Evolutionary conservation across 441 rosid genomes (phyloP), one percentile per base, ranked within the genome.

Genomic region (California macrophylla): DNA sequence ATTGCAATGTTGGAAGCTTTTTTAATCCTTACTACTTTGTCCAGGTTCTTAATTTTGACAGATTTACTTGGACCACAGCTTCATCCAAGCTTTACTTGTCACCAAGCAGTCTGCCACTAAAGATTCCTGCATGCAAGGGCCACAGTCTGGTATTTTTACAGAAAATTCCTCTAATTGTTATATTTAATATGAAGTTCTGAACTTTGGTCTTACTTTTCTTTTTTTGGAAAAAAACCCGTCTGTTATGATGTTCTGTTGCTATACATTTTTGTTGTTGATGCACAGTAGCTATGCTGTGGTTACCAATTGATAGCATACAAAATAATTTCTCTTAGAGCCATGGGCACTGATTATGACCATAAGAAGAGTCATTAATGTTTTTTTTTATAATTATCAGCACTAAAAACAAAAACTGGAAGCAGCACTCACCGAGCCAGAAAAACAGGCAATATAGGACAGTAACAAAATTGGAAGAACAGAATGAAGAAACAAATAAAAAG

Each of bases 51-150:
- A 81, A 85, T 83, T 90, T 94, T 79, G 93, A 89, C 73, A 79
- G 83, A 60, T 86, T 84, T 83, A 83, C 86, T 12, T 94, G 99
- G 99, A 84, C 88, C 38, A 72, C 81, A 3, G 90, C 86, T 54
- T 86, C 98, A 74, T 92, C 99, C 2, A 94, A 94, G 78, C 94
- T 86, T 71, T 94, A 85, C 84, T 77, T 90, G 82, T 92, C 99
- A 30, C 98, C 97, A 40, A 92, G 91, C 85, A 92, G 88, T 80
- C 82, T 94, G 70, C 97, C 99, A 18, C 75, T 94, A 34, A 92
- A 90, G 83, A 94, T 92, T 68, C 99, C 97, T 78, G 85, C 98
- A 38, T 92, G 99, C 96, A 92, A 79, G 80, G 99, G 99, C 81
- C 99, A 92, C 70, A 73, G 92, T 82, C 82, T 94, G 97, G 99